Conservation (phyloP, 108 stramenopile genomes). For the Discostella stelligeroides region DNA sequence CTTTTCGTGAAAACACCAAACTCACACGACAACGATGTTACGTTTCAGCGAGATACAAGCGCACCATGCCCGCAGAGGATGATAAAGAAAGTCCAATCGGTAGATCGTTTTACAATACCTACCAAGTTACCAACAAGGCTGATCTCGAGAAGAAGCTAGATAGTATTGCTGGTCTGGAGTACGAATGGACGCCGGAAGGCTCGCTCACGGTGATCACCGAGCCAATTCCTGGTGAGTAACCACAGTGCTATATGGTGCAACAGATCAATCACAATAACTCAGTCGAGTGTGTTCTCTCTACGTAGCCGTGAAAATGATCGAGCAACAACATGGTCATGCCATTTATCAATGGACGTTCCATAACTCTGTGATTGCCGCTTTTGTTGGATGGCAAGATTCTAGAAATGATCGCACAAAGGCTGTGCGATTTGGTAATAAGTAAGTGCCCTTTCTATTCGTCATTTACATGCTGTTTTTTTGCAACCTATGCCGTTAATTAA, state of each 20-base stretch:
- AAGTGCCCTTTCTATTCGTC: not conserved
- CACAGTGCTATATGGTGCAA: too few species aligned
- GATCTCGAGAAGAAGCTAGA: conserved; percentile 65
- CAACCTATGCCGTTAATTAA: not conserved
- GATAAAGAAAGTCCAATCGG: conserved; percentile 79
- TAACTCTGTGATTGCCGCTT: conserved; percentile 78
- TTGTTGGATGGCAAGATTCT: conserved; percentile 75
- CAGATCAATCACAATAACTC: too few species aligned
- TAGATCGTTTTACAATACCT: conserved; percentile 76
- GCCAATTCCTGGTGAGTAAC: conserved; percentile 48
- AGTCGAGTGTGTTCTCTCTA: not conserved
- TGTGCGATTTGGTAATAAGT: conserved; percentile 66
- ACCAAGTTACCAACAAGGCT: conserved; percentile 43
- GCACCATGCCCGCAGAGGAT: conserved; percentile 75
- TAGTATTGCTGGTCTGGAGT: conserved; percentile 59
- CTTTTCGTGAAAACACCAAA: not conserved
- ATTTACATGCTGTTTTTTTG: not conserved
- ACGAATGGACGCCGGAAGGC: conserved; percentile 73
- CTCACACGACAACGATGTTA: not conserved
- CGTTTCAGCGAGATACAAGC: conserved; percentile 60
- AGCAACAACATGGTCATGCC: conserved; percentile 50
- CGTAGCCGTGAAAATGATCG: conserved; percentile 60
- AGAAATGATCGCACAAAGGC: conserved; percentile 77
- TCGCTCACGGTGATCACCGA: conserved; percentile 65
- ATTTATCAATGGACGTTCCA: conserved; percentile 68